These are phyloP conservation scores for Lyophyllum semitale DNA, from an alignment of 768 basidiomycete species.

Conservation along the genomic window DNA sequence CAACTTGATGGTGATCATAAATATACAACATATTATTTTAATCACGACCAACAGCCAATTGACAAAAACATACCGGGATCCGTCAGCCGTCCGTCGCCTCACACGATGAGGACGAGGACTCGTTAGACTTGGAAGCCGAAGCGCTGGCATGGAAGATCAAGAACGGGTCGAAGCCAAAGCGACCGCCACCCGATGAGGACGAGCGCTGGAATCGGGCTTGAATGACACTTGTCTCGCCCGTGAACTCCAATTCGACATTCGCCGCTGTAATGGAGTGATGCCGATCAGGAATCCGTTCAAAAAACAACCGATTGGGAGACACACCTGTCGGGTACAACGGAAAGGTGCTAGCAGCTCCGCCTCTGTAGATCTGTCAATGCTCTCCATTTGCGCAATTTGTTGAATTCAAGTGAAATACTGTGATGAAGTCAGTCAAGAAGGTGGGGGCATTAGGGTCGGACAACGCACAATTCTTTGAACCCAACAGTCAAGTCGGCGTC, in stretches of 20 bases:
- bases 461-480: background rate
- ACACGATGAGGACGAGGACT: background rate
- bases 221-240: background rate
- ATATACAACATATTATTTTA: background rate
- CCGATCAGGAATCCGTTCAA: background rate
- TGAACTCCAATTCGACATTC: slow-evolving; percentile 1
- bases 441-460: background rate
- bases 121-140: background rate
- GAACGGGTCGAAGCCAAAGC: slow-evolving; percentile 4
- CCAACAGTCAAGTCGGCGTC: slow-evolving; percentile 3
- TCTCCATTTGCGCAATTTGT: background rate
- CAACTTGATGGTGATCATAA: background rate
- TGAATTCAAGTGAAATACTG: background rate
- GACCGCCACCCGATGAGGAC: background rate
- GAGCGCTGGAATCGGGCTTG: background rate
- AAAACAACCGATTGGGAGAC: background rate
- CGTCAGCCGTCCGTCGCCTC: slow-evolving; percentile 1
- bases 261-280: background rate
- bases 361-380: background rate
- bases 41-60: background rate
- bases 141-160: background rate
- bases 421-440: background rate
- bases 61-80: background rate
- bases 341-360: background rate
- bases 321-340: slow-evolving; percentile 3